Base-by-base conservation (phyloP, 177 flowering plant genomes). In the Vitis hybrid region DNA sequence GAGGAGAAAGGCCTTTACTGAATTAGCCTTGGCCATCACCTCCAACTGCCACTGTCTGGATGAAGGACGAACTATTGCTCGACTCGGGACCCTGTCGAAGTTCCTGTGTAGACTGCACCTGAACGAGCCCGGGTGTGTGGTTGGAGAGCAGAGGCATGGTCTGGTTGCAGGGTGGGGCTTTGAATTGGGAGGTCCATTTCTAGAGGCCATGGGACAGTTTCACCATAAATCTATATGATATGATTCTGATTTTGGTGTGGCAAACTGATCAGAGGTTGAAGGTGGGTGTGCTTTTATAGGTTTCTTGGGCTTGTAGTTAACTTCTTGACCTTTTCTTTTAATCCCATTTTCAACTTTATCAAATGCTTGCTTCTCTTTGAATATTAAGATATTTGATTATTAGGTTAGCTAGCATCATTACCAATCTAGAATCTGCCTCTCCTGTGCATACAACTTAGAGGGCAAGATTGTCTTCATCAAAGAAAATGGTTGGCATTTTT, bases 111-210 rank as follows among this genome's bases (percentile, higher is more conserved):
- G 3, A 59, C 79, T 80, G 77, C 85, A 82, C 52, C 85, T 34
- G 79, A 82, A 82, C 3, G 83, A 82, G 58, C 85, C 85, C 1
- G 82, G 85, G 59, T 80, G 83, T 1, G 68, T 71, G 19, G 82
- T 76, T 8, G 82, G 82, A 0, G 82, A 74, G 15, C 82, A 76
- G 10, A 79, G 29, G n/a, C 82, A 76, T 13, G 77, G 61, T 6
- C 78, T 62, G 9, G 62, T 22, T 3, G 14, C 0, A 15, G 53
- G 3, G 0, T 69, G 55, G 2, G 73, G 29, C 45, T 66, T 69
- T 10, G 66, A 14, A 39, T 61, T 55, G 1, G 52, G 19, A 13
- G 67, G 1, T 61, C 55, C 63, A 22, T 11, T 48, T 63, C 65
- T 71, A 6, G 71, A 56, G 65, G 71, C 68, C 74, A 71, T 71